Base-by-base conservation (phyloP, 2,329 filamentous ascomycete genomes). In the Fusarium nodosum region DNA sequence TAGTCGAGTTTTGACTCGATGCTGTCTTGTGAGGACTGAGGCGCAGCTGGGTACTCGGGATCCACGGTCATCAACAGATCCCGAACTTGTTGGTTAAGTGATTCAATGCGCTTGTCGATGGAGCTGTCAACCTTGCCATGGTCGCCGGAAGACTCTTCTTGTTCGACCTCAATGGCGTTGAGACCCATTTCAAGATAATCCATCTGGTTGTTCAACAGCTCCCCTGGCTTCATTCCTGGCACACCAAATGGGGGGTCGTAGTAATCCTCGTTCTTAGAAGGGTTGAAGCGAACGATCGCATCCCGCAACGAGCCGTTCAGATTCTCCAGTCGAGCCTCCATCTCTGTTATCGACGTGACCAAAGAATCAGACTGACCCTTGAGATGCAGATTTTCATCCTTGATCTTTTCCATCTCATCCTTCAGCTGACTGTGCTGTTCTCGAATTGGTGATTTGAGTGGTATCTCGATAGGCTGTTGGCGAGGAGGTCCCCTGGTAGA, bases 111-210 rank as follows among this genome's bases (percentile, higher is more conserved):
- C 47, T 84, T 81, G 72, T 87, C 85, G 3, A 83, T 79, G 52
- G 84, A 72, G 7, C 69, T 68, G 74, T 88, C 84, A 7, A 82
- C 79, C 56, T 85, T 73, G 16, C 66, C 67, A 18, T 62, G 65
- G 3, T 71, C 72, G 2, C 64, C 50, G 10, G 69, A 75, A 60
- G 83, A 80, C 51, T 83, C 81, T 73, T 83, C 81, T 72, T 90
- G 86, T 69, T 89, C 88, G 18, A 86, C 83, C 38, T 84, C 83
- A 13, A 94, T 86, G 11, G 85, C 84, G 31, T 84, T 81, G 33
- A 96, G 80, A 2, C 88, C 88, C 71, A 87, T 86, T 61, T 92
- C 89, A 5, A 97, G 82, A 73, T 93, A 94, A 41, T 90, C 87
- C 22, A 96, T 79, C 74, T 94, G 91, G 39, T 76, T 81, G 30